Base-by-base conservation (phyloP, 2,329 filamentous ascomycete genomes). In the Phyllosticta citrichinensis region DNA sequence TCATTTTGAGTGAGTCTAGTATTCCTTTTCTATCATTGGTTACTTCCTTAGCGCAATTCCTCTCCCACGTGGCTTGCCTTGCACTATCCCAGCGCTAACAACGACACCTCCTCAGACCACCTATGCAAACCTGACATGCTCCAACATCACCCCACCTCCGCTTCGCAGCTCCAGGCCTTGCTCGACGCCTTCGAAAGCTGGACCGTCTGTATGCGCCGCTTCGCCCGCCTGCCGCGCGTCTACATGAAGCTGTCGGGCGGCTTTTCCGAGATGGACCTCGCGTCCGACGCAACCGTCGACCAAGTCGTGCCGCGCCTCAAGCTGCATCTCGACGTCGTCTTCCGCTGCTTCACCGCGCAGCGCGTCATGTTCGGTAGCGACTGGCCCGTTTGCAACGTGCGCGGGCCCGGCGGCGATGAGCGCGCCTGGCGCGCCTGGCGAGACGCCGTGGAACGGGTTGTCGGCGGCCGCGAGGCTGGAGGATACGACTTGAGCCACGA, bases 201-300 rank as follows among this genome's bases (percentile, higher is more conserved):
- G 89, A 83, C 83, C 60, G 79, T 80, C 14, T 80, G 84, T 63
- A 84, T 96, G 69, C 83, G 83, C 67, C 79, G 81, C 9, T 84
- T 95, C 68, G 83, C 86, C 66, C 81, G 81, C 62, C 83, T 83
- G 70, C 76, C 79, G 56, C 81, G 79, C 57, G 85, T 87, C n/a
- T 95, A 88, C 77, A 89, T 97, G 82, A 96, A 97, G 77, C 82
- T 97, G n/a, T 93, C 88, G 0, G 93, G 93, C 8, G 83, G 81
- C 55, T 92, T 97, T 73, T 85, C 87, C 19, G 90, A 96, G 75
- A 85, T 97, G 74, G 27, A 30, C 27, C 27, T 81, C 77, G 0
- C 69, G 2, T 78, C 67, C 59, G n/a, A 64, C 65, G 71, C 69
- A 24, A 76, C 79, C 25, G 70, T 80, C 35, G 76, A 81, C 61